These are phyloP conservation scores for Bifiguratus adelaidae DNA, from an alignment of 192 early-diverging fungal genomes.

Conservation along the genomic window DNA sequence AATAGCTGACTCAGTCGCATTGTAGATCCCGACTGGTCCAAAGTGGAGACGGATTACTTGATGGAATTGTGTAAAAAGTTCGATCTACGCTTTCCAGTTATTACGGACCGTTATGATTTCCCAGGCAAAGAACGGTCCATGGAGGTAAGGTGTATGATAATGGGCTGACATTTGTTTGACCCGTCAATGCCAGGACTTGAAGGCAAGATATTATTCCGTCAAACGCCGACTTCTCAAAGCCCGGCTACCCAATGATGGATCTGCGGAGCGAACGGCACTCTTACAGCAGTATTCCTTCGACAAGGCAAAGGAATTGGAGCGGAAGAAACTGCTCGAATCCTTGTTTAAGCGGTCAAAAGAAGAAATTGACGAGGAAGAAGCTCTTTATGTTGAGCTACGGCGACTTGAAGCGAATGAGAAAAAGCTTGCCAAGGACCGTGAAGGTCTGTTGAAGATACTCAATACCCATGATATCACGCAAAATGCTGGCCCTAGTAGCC, in stretches of 20 bases:
- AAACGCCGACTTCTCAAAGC: conserved; percentile 48
- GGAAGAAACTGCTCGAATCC: conserved; percentile 68
- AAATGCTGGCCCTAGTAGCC: too few relatives aligned
- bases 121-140: conserved; percentile 25
- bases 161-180: neutral
- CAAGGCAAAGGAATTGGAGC: conserved; percentile 56
- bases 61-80: conserved; percentile 59
- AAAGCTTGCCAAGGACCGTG: conserved; percentile 67
- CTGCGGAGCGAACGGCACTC: conserved; percentile 12
- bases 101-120: conserved; percentile 74
- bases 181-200: conserved; percentile 75
- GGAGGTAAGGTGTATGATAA: conserved; percentile 18
- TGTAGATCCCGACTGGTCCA: conserved; percentile 65
- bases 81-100: conserved; percentile 78
- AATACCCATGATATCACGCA: conserved; percentile 33
- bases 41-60: conserved; percentile 79
- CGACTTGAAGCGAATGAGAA: conserved; percentile 76
- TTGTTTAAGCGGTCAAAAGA: conserved; percentile 67
- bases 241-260: conserved; percentile 18
- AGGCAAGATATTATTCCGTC: conserved; percentile 76
- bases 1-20: neutral
- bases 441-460: conserved; percentile 57
- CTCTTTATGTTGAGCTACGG: conserved; percentile 64
- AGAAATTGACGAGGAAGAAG: conserved; percentile 80
- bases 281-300: conserved; percentile 31